phyloP scores from a whole-genome alignment of 495 filamentous ascomycete genomes.

The Hypoxylon fragiforme region DNA sequence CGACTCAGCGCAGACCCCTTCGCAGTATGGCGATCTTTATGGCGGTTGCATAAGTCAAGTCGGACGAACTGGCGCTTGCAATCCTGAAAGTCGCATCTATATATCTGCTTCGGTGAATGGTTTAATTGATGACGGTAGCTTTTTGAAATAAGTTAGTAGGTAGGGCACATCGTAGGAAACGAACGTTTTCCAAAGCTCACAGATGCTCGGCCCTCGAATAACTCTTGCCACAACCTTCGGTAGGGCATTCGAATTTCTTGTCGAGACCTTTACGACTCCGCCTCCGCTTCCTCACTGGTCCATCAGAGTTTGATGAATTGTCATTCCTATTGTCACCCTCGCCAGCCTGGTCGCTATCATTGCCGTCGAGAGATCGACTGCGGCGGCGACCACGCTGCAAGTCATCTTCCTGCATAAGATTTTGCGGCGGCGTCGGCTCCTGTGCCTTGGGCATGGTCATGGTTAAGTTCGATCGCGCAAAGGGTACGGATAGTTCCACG shows the following conservation, averaged over 20 bases:
- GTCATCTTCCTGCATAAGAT: slow-evolving; percentile 49
- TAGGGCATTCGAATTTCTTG: slow-evolving; percentile 92
- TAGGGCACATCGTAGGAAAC: slow-evolving; percentile 6
- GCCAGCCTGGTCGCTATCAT: slow-evolving; percentile 41
- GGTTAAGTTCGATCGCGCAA: slow-evolving; percentile 40
- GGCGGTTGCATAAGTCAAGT: slow-evolving; percentile 90
- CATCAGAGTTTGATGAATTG: slow-evolving; percentile 58
- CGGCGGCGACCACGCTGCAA: slow-evolving; percentile 50
- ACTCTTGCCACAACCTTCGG: slow-evolving; percentile 89
- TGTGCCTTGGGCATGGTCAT: slow-evolving; percentile 52
- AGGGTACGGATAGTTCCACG: slow-evolving; percentile 41
- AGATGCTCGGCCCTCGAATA: slow-evolving; percentile 97
- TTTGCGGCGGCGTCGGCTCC: slow-evolving; percentile 46
- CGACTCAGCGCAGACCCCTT: slow-evolving; percentile 92
- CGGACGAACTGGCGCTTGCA: slow-evolving; percentile 91
- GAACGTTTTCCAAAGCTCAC: slow-evolving; percentile 47
- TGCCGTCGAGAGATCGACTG: slow-evolving; percentile 49
- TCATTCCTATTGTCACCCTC: slow-evolving; percentile 45
- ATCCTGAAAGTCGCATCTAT: slow-evolving; percentile 89
- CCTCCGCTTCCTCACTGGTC: slow-evolving; percentile 69
- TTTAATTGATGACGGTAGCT: slow-evolving; percentile 91
- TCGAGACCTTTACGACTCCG: slow-evolving; percentile 85
- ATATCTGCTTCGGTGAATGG: slow-evolving; percentile 95
- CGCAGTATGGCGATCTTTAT: slow-evolving; percentile 94
- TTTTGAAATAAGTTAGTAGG: slow-evolving; percentile 21